Percentiles rank a stretch among this genome's conserved stretches.
phyloP scores from a whole-genome alignment of 2,329 filamentous ascomycete genomes.

The Penicillium fuscoglaucum region DNA sequence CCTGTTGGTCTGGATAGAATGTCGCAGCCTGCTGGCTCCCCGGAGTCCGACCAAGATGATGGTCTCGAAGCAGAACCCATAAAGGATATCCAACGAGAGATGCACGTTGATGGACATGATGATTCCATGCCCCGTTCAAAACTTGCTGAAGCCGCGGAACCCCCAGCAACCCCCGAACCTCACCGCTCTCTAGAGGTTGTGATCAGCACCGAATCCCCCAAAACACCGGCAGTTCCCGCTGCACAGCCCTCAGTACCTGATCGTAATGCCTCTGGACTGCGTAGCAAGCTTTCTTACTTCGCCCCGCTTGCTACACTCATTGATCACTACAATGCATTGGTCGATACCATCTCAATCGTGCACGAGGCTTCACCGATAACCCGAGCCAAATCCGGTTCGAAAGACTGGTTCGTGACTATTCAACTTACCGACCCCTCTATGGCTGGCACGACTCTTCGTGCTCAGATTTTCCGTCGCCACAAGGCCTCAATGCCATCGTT shows the following conservation, averaged over 20 bases:
- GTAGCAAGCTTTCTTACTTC: conserved; percentile 47
- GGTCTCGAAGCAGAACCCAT: not conserved
- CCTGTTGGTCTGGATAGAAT: not conserved
- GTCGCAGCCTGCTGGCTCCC: not conserved
- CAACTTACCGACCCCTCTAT: conserved; percentile 48
- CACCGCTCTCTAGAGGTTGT: conserved; percentile 1
- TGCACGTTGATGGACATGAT: not conserved
- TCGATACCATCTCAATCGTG: conserved; percentile 47
- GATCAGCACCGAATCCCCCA: not conserved
- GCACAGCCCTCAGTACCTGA: conserved; percentile 14
- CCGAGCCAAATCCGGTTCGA: conserved; percentile 39
- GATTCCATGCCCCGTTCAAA: not conserved
- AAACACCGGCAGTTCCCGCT: conserved; percentile 4
- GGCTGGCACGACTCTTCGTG: conserved; percentile 39
- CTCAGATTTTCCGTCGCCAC: conserved; percentile 45
- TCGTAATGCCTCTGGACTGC: conserved; percentile 38
- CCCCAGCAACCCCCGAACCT: not conserved
- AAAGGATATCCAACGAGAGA: not conserved
- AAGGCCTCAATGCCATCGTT: conserved; percentile 42
- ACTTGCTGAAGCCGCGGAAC: not conserved
- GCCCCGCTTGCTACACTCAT: conserved; percentile 44
- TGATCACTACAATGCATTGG: conserved; percentile 42
- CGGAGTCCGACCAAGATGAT: not conserved
- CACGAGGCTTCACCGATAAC: conserved; percentile 32
- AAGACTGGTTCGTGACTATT: conserved; percentile 44